Conservation (phyloP, 2,329 filamentous ascomycete species). For the Colletotrichum plurivorum region DNA sequence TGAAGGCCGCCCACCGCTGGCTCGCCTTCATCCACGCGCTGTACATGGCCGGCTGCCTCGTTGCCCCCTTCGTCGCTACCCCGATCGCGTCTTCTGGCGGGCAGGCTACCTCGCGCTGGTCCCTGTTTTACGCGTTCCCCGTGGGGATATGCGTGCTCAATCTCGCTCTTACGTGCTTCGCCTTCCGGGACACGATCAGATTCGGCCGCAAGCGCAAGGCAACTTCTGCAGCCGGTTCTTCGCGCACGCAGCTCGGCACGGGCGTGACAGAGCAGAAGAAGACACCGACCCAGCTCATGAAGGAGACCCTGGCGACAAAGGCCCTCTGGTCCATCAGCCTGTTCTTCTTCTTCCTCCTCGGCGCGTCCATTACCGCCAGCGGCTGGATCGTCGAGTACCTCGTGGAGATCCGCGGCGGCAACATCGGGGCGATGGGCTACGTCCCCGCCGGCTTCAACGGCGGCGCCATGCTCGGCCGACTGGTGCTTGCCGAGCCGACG, state of each 20-base stretch:
- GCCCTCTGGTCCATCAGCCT: conserved; percentile 71
- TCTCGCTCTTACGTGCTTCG: conserved; percentile 58
- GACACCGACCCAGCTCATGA: conserved; percentile 59
- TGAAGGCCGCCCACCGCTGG: conserved; percentile 69
- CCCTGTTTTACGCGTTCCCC: conserved; percentile 69
- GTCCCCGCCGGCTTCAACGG: conserved; percentile 73
- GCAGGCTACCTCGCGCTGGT: conserved; percentile 58
- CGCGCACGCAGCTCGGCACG: conserved; percentile 41
- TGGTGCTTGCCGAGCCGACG: conserved; percentile 71
- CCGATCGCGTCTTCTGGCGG: conserved; percentile 59
- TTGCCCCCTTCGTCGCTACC: conserved; percentile 69
- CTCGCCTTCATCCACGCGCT: conserved; percentile 75
- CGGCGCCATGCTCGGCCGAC: conserved; percentile 68
- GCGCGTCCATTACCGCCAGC: conserved; percentile 66
- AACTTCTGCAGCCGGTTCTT: conserved; percentile 8
- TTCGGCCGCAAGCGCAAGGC: conserved; percentile 36
- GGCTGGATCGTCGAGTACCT: conserved; percentile 78
- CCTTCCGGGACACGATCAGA: conserved; percentile 64
- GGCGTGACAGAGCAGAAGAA: conserved; percentile 32
- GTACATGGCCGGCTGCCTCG: conserved; percentile 70
- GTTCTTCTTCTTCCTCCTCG: conserved; percentile 76
- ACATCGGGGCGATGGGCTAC: conserved; percentile 71
- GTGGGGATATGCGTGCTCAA: conserved; percentile 68
- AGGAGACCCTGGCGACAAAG: conserved; percentile 58
- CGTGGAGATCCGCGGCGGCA: conserved; percentile 70